Base-by-base conservation (phyloP, 2,329 filamentous ascomycete genomes). In the Alternaria alternata region DNA sequence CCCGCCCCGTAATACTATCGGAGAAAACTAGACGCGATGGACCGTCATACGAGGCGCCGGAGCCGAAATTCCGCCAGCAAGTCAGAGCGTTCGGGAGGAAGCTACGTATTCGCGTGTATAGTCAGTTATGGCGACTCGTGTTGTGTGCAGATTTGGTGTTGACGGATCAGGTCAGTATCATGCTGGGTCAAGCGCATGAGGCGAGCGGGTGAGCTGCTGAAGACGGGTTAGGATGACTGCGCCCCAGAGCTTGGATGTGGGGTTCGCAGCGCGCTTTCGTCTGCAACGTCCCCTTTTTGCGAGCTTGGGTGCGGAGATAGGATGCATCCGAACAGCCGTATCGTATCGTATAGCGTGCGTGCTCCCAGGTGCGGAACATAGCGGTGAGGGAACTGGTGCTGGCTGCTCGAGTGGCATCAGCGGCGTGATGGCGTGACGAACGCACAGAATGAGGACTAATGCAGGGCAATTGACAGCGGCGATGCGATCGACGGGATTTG, bases 241-340 rank as follows among this genome's bases (percentile, higher is more conserved):
- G 57, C 57, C 57, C 57, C 57, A 56, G 57, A 59, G 57, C 57
- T 59, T 46, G 57, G 57, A 59, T 59, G 57, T 59, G 57, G 57
- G 57, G 57, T 55, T 59, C 53, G 41, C 46, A 39, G 52, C 24
- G 42, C 30, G 51, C 44, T 51, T 55, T 39, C 12, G 51, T 41
- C 52, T 28, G 8, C 38, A 7, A 22, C 16, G 30, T 36, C 57
- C 57, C 57, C 52, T 55, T 56, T 59, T 56, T 26, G 52, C 52
- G 48, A 48, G 51, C 42, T 41, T 43, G 42, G 38, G 48, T 44
- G 26, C 53, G 54, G 53, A 57, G 53, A 57, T 46, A 22, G 12
- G 18, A 39, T 49, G 36, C 20, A 42, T 36, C 42, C 53, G 57
- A 39, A 38, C 26, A 26, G 18, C 53, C 53, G 47, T 54, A 59